These are phyloP conservation scores for Pseudonitzschia multiseries DNA, from an alignment of 108 stramenopile species.

Conservation along the genomic window DNA sequence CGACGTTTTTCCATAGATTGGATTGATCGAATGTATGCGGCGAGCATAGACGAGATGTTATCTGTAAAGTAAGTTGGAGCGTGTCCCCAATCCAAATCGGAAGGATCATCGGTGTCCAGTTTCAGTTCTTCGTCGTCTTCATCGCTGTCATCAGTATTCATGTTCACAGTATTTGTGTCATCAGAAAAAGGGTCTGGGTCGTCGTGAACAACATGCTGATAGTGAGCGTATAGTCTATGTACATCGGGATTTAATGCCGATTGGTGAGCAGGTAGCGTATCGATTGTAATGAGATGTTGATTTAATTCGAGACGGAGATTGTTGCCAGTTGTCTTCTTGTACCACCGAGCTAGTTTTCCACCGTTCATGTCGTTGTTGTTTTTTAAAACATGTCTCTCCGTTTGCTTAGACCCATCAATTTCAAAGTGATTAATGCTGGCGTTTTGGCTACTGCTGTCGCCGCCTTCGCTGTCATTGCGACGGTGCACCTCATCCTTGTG, in stretches of 20 bases:
- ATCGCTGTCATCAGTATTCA: not conserved
- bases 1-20: conserved; percentile 19
- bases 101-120: conserved; percentile 9
- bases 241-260: conserved; percentile 75
- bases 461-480: not conserved
- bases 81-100: conserved; percentile 39
- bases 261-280: conserved; percentile 65
- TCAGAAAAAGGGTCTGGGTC: conserved; percentile 70
- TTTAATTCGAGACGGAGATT: conserved; percentile 15
- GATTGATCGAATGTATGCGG: conserved; percentile 10
- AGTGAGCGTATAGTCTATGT: conserved; percentile 61
- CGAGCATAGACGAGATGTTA: conserved; percentile 20
- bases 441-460: not conserved
- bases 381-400: not conserved
- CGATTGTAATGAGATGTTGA: conserved; percentile 45
- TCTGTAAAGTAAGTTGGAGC: conserved; percentile 43
- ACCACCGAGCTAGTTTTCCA: conserved; percentile 40
- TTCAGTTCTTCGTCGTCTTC: conserved; percentile 6
- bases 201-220: conserved; percentile 70
- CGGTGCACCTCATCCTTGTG: not conserved
- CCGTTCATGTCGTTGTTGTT: not conserved
- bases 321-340: conserved; percentile 24
- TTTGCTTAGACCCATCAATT: conserved; percentile 5
- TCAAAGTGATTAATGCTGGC: not conserved
- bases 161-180: conserved; percentile 28